Evolutionary conservation across 228 moss, liverwort and hornwort species (phyloP), one percentile per base, ranked within the genome.

Genomic region (Sphagnum magellanicum): DNA sequence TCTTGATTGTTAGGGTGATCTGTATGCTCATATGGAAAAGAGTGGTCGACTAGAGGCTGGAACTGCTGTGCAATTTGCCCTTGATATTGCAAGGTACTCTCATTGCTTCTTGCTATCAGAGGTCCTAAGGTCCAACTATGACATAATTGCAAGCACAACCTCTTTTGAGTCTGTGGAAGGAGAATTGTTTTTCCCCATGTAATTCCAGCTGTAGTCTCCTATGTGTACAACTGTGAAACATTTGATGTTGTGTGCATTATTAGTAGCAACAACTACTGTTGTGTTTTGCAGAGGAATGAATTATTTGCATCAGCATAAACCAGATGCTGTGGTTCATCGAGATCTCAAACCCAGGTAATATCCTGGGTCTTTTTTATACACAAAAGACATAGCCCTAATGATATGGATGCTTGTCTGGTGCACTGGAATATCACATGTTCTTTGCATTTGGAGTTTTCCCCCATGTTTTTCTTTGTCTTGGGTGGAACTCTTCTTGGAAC

Each of bases 301-400:
- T 67, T 88, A 92, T 70, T 79, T 92, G 67, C 92, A 92, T 47
- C 74, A 88, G 67, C 76, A 82, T 63, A 90, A 84, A 68, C 90
- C 90, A 48, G 75, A 81, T 60, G 70, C 86, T 12, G 82, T 92
- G 17, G 79, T 78, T 67, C 92, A 88, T 75, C 88, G 92, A 32
- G 90, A 90, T 74, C 78, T 92, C 61, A 90, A 92, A 61, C 92
- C 92, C 67, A 88, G 92, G 92, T 92, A 79, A 6, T 32, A 32
- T 32, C 32, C 32, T 32, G 32, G 32, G 32, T 32, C 32, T 32
- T 32, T 32, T 32, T 32, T 32, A 32, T 32, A 32, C 32, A 32
- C 32, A 32, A 32, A 32, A 32, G 32, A 32, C 32, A 32, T 49
- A 6, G 8, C 32, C 32, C 32, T 3, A 32, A 32, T 32, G 32